Percentiles rank a stretch among this genome's conserved stretches.
phyloP scores from a whole-genome alignment of 352 stramenopile species.

The Phytophthora syringae region DNA sequence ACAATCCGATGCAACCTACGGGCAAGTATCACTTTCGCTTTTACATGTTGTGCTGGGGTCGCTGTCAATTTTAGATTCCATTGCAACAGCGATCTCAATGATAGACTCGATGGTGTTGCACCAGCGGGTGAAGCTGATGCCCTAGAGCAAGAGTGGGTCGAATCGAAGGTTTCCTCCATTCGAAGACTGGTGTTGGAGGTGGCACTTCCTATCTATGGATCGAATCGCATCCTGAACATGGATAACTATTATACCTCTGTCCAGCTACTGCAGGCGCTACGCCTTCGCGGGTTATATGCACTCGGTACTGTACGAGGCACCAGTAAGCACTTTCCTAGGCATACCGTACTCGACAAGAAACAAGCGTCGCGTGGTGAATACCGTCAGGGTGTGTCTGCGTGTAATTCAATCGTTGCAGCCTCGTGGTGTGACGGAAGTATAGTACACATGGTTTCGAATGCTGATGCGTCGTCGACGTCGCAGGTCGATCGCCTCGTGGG shows the following conservation, averaged over 20 bases:
- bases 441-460: conserved; percentile 33
- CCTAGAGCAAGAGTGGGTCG: neutral
- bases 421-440: conserved; percentile 36
- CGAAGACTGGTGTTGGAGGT: conserved; percentile 37
- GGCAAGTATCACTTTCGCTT: conserved; percentile 19
- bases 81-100: conserved; percentile 23
- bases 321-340: conserved; percentile 33
- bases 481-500: conserved; percentile 19
- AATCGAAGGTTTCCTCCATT: conserved; percentile 6
- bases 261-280: conserved; percentile 26
- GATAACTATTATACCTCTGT: conserved; percentile 47
- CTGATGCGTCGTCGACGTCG: conserved; percentile 24
- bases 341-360: conserved; percentile 24
- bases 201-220: conserved; percentile 18
- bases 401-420: conserved; percentile 21
- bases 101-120: conserved; percentile 25
- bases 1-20: conserved; percentile 12
- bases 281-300: conserved; percentile 20
- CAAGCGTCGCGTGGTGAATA: conserved; percentile 1
- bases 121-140: neutral
- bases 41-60: conserved; percentile 17
- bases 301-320: conserved; percentile 17
- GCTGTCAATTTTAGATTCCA: conserved; percentile 35
- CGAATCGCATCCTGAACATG: conserved; percentile 33
- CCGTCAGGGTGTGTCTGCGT: conserved; percentile 18